Percentiles rank a stretch among this genome's conserved stretches.
Conservation (phyloP, 805 yeast species). For the Komagataella ulmi region DNA sequence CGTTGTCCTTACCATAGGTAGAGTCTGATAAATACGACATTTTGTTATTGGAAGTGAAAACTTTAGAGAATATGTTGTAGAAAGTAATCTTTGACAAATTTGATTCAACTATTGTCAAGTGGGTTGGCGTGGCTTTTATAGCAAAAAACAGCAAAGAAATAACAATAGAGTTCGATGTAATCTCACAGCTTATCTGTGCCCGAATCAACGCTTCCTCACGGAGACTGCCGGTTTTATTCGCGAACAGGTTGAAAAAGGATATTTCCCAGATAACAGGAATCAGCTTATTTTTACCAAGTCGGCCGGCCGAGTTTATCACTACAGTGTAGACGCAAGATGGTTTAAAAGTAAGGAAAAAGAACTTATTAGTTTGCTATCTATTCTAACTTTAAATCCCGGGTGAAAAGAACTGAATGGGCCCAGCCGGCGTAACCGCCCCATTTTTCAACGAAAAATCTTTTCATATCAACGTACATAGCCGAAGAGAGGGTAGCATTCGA, state of each 20-base stretch:
- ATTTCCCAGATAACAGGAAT: neutral
- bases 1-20: conserved; percentile 86
- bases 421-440: conserved; percentile 97
- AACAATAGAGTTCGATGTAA: neutral
- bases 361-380: neutral
- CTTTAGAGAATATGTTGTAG: neutral
- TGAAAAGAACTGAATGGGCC: conserved; percentile 93
- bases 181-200: neutral
- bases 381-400: conserved; percentile 46
- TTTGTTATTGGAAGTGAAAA: neutral
- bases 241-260: neutral
- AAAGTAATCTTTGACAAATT: neutral
- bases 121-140: neutral
- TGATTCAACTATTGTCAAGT: neutral
- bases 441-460: conserved; percentile 41
- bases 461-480: conserved; percentile 39
- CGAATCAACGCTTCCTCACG: neutral
- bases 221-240: neutral
- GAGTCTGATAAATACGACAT: conserved; percentile 24
- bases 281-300: neutral
- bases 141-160: neutral
- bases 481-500: conserved; percentile 27
- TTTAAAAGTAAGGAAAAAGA: neutral
- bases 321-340: neutral
- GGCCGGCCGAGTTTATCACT: neutral